A percentile compares a stretch with the other conserved stretches of the same genome.
Evolutionary conservation across 1,284 basidiomycete species (phyloP).

Genomic region (Taiwanofungus camphoratus): DNA sequence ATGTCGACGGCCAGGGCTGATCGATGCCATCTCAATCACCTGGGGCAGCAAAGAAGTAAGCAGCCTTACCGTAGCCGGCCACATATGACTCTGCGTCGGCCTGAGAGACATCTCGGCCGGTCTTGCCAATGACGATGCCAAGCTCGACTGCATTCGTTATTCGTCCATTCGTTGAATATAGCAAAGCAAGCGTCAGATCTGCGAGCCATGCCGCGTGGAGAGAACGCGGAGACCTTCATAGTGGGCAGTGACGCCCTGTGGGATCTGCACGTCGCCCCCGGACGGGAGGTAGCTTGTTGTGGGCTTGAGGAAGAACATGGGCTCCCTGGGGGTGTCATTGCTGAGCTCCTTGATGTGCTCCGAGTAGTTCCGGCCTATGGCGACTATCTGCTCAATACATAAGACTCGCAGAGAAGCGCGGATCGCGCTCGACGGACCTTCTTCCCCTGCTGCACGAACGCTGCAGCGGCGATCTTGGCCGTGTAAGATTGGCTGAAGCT

Average conservation of each 20-base stretch:
- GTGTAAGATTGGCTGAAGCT: slow-evolving; percentile 15
- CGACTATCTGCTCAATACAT: slow-evolving; percentile 60
- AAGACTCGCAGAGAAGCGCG: neutral
- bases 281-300: slow-evolving; percentile 84
- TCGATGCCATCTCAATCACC: neutral
- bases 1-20: slow-evolving; percentile 90
- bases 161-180: slow-evolving; percentile 1
- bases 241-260: slow-evolving; percentile 78
- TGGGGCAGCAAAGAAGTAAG: neutral
- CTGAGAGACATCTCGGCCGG: slow-evolving; percentile 76
- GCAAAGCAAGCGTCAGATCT: neutral
- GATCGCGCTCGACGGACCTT: slow-evolving; percentile 33
- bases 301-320: slow-evolving; percentile 98
- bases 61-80: slow-evolving; percentile 77
- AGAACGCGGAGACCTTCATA: slow-evolving; percentile 71
- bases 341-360: slow-evolving; percentile 91
- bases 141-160: slow-evolving; percentile 72
- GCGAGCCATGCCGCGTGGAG: neutral
- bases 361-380: slow-evolving; percentile 81
- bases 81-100: slow-evolving; percentile 73
- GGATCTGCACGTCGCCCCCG: slow-evolving; percentile 82
- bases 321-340: slow-evolving; percentile 88
- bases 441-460: slow-evolving; percentile 45
- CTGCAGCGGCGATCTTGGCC: slow-evolving; percentile 28
- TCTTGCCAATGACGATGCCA: slow-evolving; percentile 89